Evolutionary conservation across 73 alveolate species (phyloP).

Genomic region (Symbiodinium pilosum): DNA sequence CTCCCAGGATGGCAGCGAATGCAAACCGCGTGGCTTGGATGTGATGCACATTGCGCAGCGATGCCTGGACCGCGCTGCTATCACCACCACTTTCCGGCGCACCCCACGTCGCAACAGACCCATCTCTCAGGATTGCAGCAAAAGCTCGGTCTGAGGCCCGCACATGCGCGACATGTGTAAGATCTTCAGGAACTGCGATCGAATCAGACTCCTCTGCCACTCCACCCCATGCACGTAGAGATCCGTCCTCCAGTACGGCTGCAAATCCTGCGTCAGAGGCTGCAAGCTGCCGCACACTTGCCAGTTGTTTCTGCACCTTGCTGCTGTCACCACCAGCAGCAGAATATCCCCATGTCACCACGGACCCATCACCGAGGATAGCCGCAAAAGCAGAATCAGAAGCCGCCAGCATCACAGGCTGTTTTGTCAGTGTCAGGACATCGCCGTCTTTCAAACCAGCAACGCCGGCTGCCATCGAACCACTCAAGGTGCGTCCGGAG

Average conservation of each 20-base stretch:
- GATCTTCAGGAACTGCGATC: background rate
- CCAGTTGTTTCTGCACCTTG: background rate
- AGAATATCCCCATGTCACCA: no score
- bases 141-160: background rate
- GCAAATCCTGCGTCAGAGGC: background rate
- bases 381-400: no score
- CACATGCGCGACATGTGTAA: background rate
- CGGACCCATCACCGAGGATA: no score
- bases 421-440: background rate
- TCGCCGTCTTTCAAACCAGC: background rate
- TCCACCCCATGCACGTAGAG: background rate
- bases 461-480: background rate
- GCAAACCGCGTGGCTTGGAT: background rate
- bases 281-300: background rate
- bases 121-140: background rate
- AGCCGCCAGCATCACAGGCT: background rate
- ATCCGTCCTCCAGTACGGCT: background rate
- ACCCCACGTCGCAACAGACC: background rate
- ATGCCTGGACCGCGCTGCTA: background rate
- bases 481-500: background rate
- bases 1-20: background rate
- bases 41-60: background rate
- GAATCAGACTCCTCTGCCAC: background rate
- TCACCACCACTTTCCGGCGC: conserved; percentile 12
- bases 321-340: no score